Base-by-base conservation (phyloP, 2,329 filamentous ascomycete genomes). In the Pseudogymnoascus sp. region DNA sequence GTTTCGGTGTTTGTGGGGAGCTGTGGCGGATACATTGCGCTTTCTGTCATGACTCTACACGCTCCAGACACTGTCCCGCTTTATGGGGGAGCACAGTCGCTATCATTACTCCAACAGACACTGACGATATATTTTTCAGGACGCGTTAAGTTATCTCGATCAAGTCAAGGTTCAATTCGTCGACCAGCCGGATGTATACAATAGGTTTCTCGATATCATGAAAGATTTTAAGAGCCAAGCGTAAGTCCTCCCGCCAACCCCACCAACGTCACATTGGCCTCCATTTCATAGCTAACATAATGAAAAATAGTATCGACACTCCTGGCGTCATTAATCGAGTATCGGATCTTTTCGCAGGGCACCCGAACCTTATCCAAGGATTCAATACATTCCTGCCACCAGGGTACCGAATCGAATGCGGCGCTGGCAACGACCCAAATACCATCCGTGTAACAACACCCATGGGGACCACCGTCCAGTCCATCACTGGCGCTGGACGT, bases 221-320 rank as follows among this genome's bases (percentile, higher is more conserved):
- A 99, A 99, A 72, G 94, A 99, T 70, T 99, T 99, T 75, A 99
- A 99, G 77, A 96, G 92, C 70, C 93, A 96, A 77, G 92, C 92
- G 84, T 92, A 80, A 77, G 89, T 82, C 35, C 19, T 26, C 7
- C 37, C 31, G 23, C n/a, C 41, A 39, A 65, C 49, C 29, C 19
- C 16, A 31, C 16, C n/a, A 38, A 55, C 33, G 37, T 31, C 14
- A 52, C 8, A 62, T 69, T 70, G 65, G 68, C 52, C 2, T 52
- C 6, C n/a, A 21, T 33, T 21, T 35, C 55, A 52, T 37, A 19
- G 59, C 19, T 35, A n/a, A 23, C 31, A 59, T 45, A 33, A 60
- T 33, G 26, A 26, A 33, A 2, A 21, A 7, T 63, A 88, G 89
- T 3, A 99, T 99, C 70, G 94, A 99, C 73, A 99, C 94, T 0